Evolutionary conservation across 768 basidiomycete genomes (phyloP).

Genomic region (Boletellus sp.): DNA sequence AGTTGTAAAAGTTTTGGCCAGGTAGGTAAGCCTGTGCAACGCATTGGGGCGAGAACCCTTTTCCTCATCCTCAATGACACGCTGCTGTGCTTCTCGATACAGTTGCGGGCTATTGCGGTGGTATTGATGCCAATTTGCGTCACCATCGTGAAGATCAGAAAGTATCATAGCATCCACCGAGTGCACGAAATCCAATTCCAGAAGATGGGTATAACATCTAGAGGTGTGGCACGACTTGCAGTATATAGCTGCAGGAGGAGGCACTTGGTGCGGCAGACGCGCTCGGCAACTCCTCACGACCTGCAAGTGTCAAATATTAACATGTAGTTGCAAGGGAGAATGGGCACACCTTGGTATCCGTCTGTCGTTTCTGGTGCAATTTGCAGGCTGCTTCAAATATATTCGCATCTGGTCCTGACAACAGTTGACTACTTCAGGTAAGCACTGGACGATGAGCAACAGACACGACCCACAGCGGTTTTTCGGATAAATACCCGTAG

Average conservation of each 20-base stretch:
- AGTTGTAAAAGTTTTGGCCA: conserved; percentile 45
- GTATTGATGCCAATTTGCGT: conserved; percentile 34
- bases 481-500: conserved; percentile 13
- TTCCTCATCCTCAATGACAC: conserved; percentile 32
- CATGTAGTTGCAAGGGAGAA: not conserved
- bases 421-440: conserved; percentile 18
- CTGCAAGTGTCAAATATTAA: conserved; percentile 4
- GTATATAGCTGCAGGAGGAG: conserved; percentile 20
- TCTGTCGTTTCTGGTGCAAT: conserved; percentile 19
- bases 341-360: conserved; percentile 12
- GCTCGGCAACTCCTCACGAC: conserved; percentile 20
- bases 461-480: conserved; percentile 20
- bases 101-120: conserved; percentile 23
- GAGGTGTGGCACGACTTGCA: conserved; percentile 38
- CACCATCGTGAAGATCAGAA: conserved; percentile 14
- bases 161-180: conserved; percentile 34
- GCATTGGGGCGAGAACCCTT: conserved; percentile 34
- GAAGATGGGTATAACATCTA: conserved; percentile 37
- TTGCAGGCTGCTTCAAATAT: conserved; percentile 33
- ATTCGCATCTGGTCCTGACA: conserved; percentile 23
- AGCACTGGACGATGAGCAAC: conserved; percentile 4
- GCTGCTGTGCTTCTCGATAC: conserved; percentile 11
- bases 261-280: conserved; percentile 15
- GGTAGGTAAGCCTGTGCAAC: conserved; percentile 38
- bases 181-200: conserved; percentile 33